Percentiles rank a stretch among this genome's conserved stretches.
phyloP scores from a whole-genome alignment of 495 filamentous ascomycete genomes.

The Eremomyces bilateralis region DNA sequence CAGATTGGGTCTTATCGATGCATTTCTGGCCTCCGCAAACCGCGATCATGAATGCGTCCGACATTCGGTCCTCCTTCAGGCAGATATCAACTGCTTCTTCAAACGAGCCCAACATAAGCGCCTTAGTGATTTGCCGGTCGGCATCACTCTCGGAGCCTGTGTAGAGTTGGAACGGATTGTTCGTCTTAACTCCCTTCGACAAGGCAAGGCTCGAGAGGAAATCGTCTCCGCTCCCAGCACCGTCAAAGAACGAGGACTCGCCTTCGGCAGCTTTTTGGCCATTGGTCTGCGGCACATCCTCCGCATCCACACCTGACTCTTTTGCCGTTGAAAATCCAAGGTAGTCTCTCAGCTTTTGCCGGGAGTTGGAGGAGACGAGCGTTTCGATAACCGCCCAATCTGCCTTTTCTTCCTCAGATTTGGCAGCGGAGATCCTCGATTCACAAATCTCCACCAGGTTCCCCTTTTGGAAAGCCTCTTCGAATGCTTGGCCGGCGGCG shows the following conservation, averaged over 20 bases:
- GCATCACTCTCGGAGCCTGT: constrained; percentile 56
- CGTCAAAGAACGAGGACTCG: constrained; percentile 56
- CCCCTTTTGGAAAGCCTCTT: constrained; percentile 55
- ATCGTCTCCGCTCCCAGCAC: constrained; percentile 46
- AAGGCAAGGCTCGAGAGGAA: constrained; percentile 60
- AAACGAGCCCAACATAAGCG: constrained; percentile 75
- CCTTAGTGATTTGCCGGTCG: constrained; percentile 69
- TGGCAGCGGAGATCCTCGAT: constrained; percentile 45
- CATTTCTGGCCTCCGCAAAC: constrained; percentile 89
- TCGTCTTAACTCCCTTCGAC: constrained; percentile 57
- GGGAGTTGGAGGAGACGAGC: constrained; percentile 59
- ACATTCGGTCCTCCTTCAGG: constrained; percentile 67
- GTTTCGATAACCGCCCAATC: constrained; percentile 91
- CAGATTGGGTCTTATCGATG: constrained; percentile 79
- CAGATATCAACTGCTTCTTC: constrained; percentile 76
- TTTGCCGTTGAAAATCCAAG: constrained; percentile 43
- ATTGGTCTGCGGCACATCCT: constrained; percentile 21
- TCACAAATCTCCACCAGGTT: constrained; percentile 65
- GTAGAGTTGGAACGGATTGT: constrained; percentile 74
- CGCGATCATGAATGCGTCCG: constrained; percentile 94
- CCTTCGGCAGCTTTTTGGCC: constrained; percentile 11
- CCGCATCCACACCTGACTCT: constrained; percentile 5
- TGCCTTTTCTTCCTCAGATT: constrained; percentile 72
- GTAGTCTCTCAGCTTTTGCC: constrained; percentile 62
- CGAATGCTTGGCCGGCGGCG: constrained; percentile 65